A percentile compares a stretch with the other conserved stretches of the same genome.
phyloP scores from a whole-genome alignment of 768 basidiomycete genomes.

The Termitomyces sp. region DNA sequence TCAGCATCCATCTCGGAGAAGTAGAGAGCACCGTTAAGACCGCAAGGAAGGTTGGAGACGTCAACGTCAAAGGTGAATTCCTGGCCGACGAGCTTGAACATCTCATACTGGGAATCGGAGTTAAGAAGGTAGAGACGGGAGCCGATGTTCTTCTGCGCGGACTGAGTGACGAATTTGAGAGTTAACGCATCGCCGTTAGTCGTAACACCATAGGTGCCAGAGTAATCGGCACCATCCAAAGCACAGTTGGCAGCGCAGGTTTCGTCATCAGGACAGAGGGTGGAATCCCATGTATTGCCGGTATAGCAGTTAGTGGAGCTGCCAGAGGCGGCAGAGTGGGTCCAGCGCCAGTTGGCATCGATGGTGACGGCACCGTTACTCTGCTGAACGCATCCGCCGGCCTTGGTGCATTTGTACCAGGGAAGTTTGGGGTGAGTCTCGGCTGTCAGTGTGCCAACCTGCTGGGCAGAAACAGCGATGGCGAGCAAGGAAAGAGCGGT shows the following conservation, averaged over 20 bases:
- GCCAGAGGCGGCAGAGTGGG: conserved; percentile 26
- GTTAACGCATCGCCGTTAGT: conserved; percentile 33
- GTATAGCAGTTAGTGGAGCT: conserved; percentile 44
- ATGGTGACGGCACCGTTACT: conserved; percentile 34
- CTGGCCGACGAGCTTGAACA: conserved; percentile 5
- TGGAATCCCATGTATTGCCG: conserved; percentile 48
- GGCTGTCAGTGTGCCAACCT: conserved; percentile 43
- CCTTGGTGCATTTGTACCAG: conserved; percentile 38
- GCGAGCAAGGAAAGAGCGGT: conserved; percentile 28
- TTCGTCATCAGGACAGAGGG: conserved; percentile 41
- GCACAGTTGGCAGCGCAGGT: conserved; percentile 41
- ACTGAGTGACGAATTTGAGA: conserved; percentile 41
- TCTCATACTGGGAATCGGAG: conserved; percentile 6
- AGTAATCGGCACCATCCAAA: conserved; percentile 42
- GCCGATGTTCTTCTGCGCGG: conserved; percentile 32
- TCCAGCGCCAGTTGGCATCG: conserved; percentile 56
- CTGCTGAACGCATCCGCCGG: conserved; percentile 34
- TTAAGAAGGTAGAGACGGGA: conserved; percentile 14
- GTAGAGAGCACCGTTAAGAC: conserved; percentile 2
- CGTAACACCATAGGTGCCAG: conserved; percentile 48
- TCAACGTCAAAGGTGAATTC: conserved; percentile 3
- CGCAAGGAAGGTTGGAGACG: conserved; percentile 1
- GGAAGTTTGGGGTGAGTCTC: conserved; percentile 22
- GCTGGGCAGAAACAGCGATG: conserved; percentile 27
- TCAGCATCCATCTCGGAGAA: conserved; percentile 3